Evolutionary conservation across 306 rosid species (phyloP).

Genomic region (Lathyrus sativus): DNA sequence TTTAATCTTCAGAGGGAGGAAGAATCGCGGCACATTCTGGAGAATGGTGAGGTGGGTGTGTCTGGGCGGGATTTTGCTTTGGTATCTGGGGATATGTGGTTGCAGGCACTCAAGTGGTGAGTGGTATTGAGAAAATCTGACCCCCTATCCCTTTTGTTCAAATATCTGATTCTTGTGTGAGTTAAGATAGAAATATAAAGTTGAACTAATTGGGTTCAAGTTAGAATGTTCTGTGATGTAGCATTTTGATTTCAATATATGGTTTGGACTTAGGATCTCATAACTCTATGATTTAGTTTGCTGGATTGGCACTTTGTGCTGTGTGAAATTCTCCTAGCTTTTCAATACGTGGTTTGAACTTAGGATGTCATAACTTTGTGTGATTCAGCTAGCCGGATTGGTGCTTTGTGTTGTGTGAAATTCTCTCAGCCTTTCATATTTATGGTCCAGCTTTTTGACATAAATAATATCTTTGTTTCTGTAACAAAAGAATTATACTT

Average conservation of each 20-base stretch:
- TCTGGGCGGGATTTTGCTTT: conserved; percentile 92
- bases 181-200: conserved; percentile 11
- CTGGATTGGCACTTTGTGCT: conserved; percentile 27
- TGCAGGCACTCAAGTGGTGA: conserved; percentile 95
- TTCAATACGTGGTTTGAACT: conserved; percentile 33
- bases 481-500: conserved; percentile 6
- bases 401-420: conserved; percentile 30
- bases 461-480: conserved; percentile 11
- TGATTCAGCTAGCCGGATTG: conserved; percentile 27
- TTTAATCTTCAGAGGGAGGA: conserved; percentile 81
- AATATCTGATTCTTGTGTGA: conserved; percentile 10
- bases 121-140: conserved; percentile 28
- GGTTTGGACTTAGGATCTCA: conserved; percentile 36
- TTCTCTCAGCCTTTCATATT: conserved; percentile 14
- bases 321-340: conserved; percentile 27
- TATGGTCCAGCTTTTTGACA: conserved; percentile 7
- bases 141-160: background rate
- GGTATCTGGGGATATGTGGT: conserved; percentile 96
- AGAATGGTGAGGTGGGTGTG: conserved; percentile 77
- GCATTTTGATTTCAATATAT: conserved; percentile 32
- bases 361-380: conserved; percentile 30
- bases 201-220: conserved; percentile 21
- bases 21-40: conserved; percentile 51
- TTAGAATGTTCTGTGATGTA: conserved; percentile 20
- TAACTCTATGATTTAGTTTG: conserved; percentile 28